phyloP scores from a whole-genome alignment of 1,284 basidiomycete species.

The Microbotryomycetes sp. region DNA sequence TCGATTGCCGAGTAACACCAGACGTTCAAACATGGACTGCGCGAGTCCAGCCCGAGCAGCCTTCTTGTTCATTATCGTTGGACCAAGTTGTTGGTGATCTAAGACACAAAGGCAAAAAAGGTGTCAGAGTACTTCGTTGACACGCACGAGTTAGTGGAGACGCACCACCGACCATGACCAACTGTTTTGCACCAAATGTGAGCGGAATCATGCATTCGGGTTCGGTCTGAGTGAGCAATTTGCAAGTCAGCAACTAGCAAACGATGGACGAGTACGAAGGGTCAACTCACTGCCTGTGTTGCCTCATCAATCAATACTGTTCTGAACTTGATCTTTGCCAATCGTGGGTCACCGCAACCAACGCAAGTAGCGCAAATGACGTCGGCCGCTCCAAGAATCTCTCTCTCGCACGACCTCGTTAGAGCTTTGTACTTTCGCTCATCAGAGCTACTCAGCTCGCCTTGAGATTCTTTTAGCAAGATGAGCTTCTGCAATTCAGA shows the following conservation, averaged over 20 bases:
- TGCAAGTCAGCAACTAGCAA: conserved; percentile 17
- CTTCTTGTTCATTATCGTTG: conserved; percentile 99
- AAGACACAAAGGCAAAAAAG: background rate
- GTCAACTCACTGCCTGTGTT: conserved; percentile 76
- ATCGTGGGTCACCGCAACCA: conserved; percentile 88
- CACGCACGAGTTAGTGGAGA: background rate
- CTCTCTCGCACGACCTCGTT: conserved; percentile 91
- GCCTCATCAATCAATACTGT: conserved; percentile 98
- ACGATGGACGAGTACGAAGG: background rate
- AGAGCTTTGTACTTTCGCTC: conserved; percentile 97
- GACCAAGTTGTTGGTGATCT: conserved; percentile 70
- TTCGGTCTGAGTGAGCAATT: conserved; percentile 36
- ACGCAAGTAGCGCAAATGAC: conserved; percentile 99
- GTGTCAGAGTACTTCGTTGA: background rate
- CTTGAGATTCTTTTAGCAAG: conserved; percentile 93
- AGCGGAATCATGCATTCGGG: conserved; percentile 98
- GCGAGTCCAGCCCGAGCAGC: conserved; percentile 94
- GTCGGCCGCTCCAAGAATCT: conserved; percentile 89
- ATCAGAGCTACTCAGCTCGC: conserved; percentile 90
- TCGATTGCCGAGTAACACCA: conserved; percentile 89
- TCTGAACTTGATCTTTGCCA: conserved; percentile 95
- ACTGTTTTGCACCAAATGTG: conserved; percentile 96
- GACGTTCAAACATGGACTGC: conserved; percentile 94
- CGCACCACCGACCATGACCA: conserved; percentile 85
- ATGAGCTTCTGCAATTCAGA: conserved; percentile 96